These are phyloP conservation scores for Wickerhamomyces bisporus DNA, from an alignment of 805 yeast species.

Conservation along the genomic window DNA sequence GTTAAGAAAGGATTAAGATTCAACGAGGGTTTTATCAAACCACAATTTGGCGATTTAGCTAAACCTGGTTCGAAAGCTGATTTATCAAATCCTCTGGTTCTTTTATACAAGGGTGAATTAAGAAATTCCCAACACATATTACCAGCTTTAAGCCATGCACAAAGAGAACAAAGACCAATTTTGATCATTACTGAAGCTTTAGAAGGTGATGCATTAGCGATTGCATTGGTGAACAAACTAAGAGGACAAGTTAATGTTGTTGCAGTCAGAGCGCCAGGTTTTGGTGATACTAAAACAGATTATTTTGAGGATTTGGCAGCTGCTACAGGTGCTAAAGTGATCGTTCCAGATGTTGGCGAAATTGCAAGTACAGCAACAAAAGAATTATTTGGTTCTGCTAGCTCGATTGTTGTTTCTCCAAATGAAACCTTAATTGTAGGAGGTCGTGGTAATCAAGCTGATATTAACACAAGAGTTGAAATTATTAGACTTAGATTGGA, in stretches of 20 bases:
- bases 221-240: constrained; percentile 93
- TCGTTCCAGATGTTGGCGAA: constrained; percentile 88
- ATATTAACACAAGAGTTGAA: constrained; percentile 81
- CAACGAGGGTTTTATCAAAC: constrained; percentile 95
- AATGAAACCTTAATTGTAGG: constrained; percentile 92
- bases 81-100: constrained; percentile 85
- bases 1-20: constrained; percentile 98
- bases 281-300: constrained; percentile 98
- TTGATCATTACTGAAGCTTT: constrained; percentile 92
- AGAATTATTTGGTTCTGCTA: constrained; percentile 87
- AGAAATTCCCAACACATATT: constrained; percentile 45
- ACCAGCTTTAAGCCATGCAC: constrained; percentile 90
- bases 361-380: constrained; percentile 92
- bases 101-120: constrained; percentile 38
- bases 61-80: constrained; percentile 90
- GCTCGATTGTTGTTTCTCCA: constrained; percentile 87
- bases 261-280: constrained; percentile 98
- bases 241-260: constrained; percentile 98
- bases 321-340: constrained; percentile 83
- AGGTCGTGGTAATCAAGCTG: constrained; percentile 85
- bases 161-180: constrained; percentile 89
- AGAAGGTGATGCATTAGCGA: constrained; percentile 98
- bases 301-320: constrained; percentile 93
- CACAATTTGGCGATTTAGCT: constrained; percentile 77
- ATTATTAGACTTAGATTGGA: constrained; percentile 82